Base-by-base conservation (phyloP, 768 basidiomycete species). In the Termitomyces heimii region DNA sequence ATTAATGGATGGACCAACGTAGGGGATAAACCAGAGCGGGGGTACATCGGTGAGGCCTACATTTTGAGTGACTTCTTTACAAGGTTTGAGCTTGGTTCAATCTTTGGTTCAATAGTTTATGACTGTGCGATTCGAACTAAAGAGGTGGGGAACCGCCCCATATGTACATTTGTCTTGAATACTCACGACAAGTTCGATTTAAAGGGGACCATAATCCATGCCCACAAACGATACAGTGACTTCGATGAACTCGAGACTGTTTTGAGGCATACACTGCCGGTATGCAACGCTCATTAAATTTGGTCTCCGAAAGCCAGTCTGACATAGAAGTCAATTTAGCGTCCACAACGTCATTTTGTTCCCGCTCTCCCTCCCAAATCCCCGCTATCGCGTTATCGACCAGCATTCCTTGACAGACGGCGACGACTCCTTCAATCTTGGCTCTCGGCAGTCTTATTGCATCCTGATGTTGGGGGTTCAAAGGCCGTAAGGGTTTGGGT, bases 1-100 rank as follows among this genome's bases (percentile, higher is more conserved):
- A 84, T 89, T 20, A 74, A 73, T 10, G 88, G 87, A 0, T 89
- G 88, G 88, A 85, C 82, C 18, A 83, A 77, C 60, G 88, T 90
- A 7, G 87, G 87, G 0, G 88, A 88, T 62, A 77, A 75, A 40
- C 74, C 75, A 0, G 80, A 81, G n/a, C 77, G 77, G 14, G 86
- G 84, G 0, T 89, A 89, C 64, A 73, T 88, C 52, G 85, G 85
- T 86, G 54, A 54, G 79, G 22, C 29, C 43, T 40, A 16, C 2
- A 7, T 16, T 34, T 34, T 3, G 26, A 35, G 18, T 7, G 16
- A 16, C 40, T n/a, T 54, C 26, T 44, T 44, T 6, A n/a, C 42
- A 24, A 24, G 24, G 32, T 8, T 16, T 34, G 43, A 54, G 28
- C 37, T 20, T 5, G 22, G 18, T 29, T n/a, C 32, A 37, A 5